Conservation (phyloP, 768 basidiomycete species). For the Leucocoprinus sp. region DNA sequence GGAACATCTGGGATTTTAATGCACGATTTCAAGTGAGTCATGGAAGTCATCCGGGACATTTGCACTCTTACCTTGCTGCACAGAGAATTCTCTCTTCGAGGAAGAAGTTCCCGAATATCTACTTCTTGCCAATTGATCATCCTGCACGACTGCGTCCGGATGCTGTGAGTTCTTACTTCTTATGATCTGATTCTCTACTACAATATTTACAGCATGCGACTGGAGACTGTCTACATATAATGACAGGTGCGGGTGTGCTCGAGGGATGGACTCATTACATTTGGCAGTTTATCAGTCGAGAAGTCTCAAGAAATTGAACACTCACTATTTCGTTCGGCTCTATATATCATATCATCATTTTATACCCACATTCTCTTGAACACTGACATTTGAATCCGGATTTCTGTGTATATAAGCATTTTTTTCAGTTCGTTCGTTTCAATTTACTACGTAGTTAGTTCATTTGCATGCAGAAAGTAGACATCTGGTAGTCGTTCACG, state of each 20-base stretch:
- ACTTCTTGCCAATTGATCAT: conserved; percentile 52
- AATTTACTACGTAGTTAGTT: too few relatives aligned
- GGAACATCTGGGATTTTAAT: conserved; percentile 49
- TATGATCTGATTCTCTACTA: not conserved
- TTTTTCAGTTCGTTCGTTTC: too few relatives aligned
- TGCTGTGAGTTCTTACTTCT: conserved; percentile 34
- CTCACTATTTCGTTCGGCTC: too few relatives aligned
- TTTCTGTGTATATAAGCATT: too few relatives aligned
- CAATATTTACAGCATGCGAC: conserved; percentile 24
- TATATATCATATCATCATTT: too few relatives aligned
- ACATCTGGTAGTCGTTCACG: too few relatives aligned
- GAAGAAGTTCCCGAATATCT: conserved; percentile 41
- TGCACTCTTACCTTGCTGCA: too few relatives aligned
- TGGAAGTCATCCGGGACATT: not conserved
- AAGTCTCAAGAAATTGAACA: conserved; percentile 8
- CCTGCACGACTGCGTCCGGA: conserved; percentile 59
- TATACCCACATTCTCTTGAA: not conserved
- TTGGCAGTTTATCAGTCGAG: conserved; percentile 35
- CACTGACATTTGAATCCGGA: too few relatives aligned
- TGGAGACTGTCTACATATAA: conserved; percentile 40
- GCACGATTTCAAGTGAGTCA: conserved; percentile 44
- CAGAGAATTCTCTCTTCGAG: conserved; percentile 33
- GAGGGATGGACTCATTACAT: conserved; percentile 46
- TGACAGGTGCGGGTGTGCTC: conserved; percentile 39
- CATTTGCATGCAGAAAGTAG: not conserved